Conservation (phyloP, 2,329 filamentous ascomycete genomes). For the Colletotrichum gloeosporioides region DNA sequence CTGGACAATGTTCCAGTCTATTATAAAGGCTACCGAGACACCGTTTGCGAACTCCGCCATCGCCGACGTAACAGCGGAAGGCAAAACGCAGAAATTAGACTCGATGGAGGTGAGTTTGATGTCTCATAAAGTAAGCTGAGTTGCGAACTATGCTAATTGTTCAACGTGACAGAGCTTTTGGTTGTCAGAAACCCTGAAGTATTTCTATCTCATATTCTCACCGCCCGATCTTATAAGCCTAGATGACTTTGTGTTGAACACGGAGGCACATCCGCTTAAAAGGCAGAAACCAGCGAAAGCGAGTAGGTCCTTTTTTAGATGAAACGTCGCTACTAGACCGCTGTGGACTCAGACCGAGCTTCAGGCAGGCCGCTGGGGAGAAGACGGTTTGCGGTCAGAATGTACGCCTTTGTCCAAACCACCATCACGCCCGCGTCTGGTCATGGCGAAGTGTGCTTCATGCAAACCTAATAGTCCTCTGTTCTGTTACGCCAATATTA, state of each 20-base stretch:
- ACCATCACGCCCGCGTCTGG: background rate
- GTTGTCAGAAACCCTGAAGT: conserved; percentile 77
- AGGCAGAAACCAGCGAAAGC: background rate
- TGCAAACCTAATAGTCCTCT: background rate
- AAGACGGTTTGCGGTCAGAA: background rate
- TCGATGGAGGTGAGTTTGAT: conserved; percentile 36
- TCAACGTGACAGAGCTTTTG: conserved; percentile 65
- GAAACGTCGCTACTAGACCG: background rate
- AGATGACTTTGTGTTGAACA: conserved; percentile 70
- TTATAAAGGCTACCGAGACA: conserved; percentile 51
- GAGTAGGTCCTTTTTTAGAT: background rate
- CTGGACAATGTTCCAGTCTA: conserved; percentile 57
- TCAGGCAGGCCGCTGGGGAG: background rate
- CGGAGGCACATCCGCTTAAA: conserved; percentile 54
- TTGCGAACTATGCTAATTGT: background rate
- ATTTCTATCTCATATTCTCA: conserved; percentile 76
- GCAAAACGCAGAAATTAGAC: conserved; percentile 46
- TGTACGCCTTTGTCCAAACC: background rate
- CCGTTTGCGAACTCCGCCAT: conserved; percentile 54
- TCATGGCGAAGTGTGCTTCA: background rate
- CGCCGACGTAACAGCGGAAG: conserved; percentile 52
- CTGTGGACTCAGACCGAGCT: background rate
- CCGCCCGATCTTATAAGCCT: conserved; percentile 66
- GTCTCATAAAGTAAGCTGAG: conserved; percentile 24
- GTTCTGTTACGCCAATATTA: background rate